Percentiles rank a stretch among this genome's conserved stretches.
Evolutionary conservation across 2,329 filamentous ascomycete genomes (phyloP).

Genomic region (Aureobasidium sp.): DNA sequence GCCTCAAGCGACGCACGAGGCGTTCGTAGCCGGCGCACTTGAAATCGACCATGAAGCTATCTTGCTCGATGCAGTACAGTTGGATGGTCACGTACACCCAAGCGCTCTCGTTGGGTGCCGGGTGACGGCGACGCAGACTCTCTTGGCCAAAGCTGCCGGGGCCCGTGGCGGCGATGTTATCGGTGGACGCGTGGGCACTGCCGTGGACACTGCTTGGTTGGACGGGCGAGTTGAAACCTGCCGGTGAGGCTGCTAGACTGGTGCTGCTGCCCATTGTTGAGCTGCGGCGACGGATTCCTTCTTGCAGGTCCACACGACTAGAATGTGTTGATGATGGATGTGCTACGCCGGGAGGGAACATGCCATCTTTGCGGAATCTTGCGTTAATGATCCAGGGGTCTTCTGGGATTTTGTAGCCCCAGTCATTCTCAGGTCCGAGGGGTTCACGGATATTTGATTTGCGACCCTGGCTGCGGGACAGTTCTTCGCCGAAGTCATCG

Average conservation of each 20-base stretch:
- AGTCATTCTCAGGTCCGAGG: slow-evolving; percentile 43
- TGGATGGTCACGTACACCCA: slow-evolving; percentile 95
- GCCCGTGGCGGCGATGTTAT: slow-evolving; percentile 25
- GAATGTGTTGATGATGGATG: slow-evolving; percentile 46
- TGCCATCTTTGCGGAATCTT: slow-evolving; percentile 77
- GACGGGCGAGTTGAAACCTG: slow-evolving; percentile 7
- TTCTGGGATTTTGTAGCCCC: slow-evolving; percentile 75
- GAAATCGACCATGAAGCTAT: slow-evolving; percentile 95
- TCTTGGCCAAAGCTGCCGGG: slow-evolving; percentile 5
- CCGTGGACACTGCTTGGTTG: slow-evolving; percentile 7
- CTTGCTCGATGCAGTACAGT: slow-evolving; percentile 86
- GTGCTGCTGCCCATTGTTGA: slow-evolving; percentile 23
- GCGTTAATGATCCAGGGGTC: slow-evolving; percentile 94
- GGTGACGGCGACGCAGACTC: slow-evolving; percentile 19
- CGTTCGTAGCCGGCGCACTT: slow-evolving; percentile 98
- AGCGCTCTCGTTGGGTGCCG: slow-evolving; percentile 58
- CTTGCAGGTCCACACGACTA: slow-evolving; percentile 40
- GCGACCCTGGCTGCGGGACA: slow-evolving; percentile 25
- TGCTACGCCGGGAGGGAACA: slow-evolving; percentile 47
- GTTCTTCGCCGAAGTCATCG: slow-evolving; percentile 14
- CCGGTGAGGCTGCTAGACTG: slow-evolving; percentile 13
- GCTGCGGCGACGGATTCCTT: slow-evolving; percentile 21
- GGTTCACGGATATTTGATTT: slow-evolving; percentile 28
- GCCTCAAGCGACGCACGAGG: slow-evolving; percentile 48
- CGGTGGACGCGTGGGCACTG: slow-evolving; percentile 22